Evolutionary conservation across 2,329 filamentous ascomycete species (phyloP).

Genomic region (Penicillium hordei): DNA sequence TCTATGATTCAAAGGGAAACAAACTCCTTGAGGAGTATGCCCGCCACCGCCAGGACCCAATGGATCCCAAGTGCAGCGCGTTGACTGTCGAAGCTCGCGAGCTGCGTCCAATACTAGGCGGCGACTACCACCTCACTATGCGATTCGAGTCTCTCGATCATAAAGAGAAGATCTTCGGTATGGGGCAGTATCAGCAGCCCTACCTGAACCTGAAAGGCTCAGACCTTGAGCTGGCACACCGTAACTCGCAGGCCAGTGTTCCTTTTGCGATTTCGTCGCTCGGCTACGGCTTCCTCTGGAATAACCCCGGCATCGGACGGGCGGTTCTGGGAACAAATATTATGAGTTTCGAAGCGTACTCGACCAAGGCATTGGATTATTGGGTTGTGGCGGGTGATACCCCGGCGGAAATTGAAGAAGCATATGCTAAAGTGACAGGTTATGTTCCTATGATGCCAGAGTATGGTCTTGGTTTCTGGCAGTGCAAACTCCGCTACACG

Average conservation of each 20-base stretch:
- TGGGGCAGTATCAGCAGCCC: conserved; percentile 69
- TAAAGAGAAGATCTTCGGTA: conserved; percentile 64
- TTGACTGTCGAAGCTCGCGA: conserved; percentile 59
- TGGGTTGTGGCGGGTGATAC: conserved; percentile 62
- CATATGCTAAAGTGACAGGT: conserved; percentile 59
- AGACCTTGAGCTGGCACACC: conserved; percentile 64
- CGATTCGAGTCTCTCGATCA: conserved; percentile 57
- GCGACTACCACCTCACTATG: conserved; percentile 58
- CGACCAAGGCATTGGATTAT: conserved; percentile 60
- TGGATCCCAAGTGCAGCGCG: conserved; percentile 60
- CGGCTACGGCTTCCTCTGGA: conserved; percentile 66
- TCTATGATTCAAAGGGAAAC: conserved; percentile 46
- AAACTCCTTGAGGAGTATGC: conserved; percentile 56
- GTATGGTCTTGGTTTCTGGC: conserved; percentile 68
- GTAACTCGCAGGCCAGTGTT: conserved; percentile 65
- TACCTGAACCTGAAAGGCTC: conserved; percentile 62
- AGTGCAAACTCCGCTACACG: conserved; percentile 66
- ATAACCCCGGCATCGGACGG: conserved; percentile 62
- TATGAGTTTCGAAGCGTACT: conserved; percentile 62
- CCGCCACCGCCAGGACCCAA: conserved; percentile 51
- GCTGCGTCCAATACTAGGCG: conserved; percentile 55
- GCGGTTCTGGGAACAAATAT: conserved; percentile 62
- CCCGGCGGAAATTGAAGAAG: conserved; percentile 56
- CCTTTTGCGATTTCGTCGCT: conserved; percentile 61
- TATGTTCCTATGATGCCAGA: conserved; percentile 67